Conservation (phyloP, 768 basidiomycete genomes). For the Mycena galericulata region DNA sequence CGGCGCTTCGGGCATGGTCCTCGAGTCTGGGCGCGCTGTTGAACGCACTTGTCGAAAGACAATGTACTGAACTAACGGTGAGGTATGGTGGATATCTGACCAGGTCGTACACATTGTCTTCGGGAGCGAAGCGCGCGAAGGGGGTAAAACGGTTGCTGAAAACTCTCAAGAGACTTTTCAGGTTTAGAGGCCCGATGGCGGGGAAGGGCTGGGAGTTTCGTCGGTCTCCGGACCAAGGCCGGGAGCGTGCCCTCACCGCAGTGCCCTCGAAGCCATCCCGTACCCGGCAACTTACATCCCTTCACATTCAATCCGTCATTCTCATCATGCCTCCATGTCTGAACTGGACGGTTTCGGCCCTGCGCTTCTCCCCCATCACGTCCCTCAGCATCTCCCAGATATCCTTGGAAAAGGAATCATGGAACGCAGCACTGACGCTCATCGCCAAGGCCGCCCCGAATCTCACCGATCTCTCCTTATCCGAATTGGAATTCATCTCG, state of each 20-base stretch:
- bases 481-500: conserved; percentile 29
- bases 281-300: conserved; percentile 10
- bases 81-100: conserved; percentile 31
- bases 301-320: conserved; percentile 32
- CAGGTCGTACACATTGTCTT: conserved; percentile 16
- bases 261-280: conserved; percentile 7
- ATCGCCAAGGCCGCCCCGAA: conserved; percentile 22
- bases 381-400: conserved; percentile 29
- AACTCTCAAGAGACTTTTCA: conserved; percentile 8
- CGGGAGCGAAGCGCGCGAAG: not conserved
- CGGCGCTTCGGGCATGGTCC: conserved; percentile 30
- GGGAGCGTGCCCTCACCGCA: conserved; percentile 4
- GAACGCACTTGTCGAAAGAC: conserved; percentile 19
- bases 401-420: conserved; percentile 24
- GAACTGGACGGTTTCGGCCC: conserved; percentile 31
- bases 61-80: conserved; percentile 31
- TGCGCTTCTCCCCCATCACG: conserved; percentile 18
- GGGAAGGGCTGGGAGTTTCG: conserved; percentile 26
- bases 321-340: conserved; percentile 32
- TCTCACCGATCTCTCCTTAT: conserved; percentile 25
- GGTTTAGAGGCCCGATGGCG: not conserved
- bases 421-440: conserved; percentile 23
- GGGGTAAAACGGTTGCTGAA: conserved; percentile 9
- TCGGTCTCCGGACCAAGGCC: conserved; percentile 19
- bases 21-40: conserved; percentile 17